Conservation (phyloP, 257 asterid genomes). For the Scutellaria baicalensis region DNA sequence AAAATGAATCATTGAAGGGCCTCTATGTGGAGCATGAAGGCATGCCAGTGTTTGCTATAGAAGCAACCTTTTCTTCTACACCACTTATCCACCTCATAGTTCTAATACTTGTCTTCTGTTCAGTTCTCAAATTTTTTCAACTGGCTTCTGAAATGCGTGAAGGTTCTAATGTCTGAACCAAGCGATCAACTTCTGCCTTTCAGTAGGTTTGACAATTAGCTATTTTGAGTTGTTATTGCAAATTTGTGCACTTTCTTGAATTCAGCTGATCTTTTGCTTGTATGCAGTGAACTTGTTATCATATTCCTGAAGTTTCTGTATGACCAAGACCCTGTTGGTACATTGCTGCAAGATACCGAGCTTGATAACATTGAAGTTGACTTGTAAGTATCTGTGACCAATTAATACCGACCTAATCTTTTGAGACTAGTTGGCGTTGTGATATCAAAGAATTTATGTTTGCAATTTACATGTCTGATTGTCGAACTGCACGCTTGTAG, state of each 20-base stretch:
- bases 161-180: conserved; percentile 92
- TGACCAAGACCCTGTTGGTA: conserved; percentile 85
- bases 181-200: conserved; percentile 85
- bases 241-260: conserved; percentile 6
- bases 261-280: conserved; percentile 17
- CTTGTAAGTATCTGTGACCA: conserved; percentile 45
- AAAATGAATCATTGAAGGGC: background rate
- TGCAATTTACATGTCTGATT: conserved; percentile 6
- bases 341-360: conserved; percentile 64
- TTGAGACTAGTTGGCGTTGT: conserved; percentile 7
- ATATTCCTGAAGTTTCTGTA: conserved; percentile 79
- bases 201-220: conserved; percentile 63
- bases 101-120: conserved; percentile 27
- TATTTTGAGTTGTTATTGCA: conserved; percentile 13
- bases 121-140: conserved; percentile 97
- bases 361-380: conserved; percentile 53
- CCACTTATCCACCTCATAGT: conserved; percentile 7
- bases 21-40: background rate
- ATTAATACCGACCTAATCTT: conserved; percentile 4
- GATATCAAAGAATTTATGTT: conserved; percentile 6
- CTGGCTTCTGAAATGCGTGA: conserved; percentile 92
- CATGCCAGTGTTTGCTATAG: conserved; percentile 13
- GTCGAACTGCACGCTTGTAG: background rate
- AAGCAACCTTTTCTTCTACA: conserved; percentile 3
- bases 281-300: conserved; percentile 84